Conservation (phyloP, 2,329 filamentous ascomycete genomes). For the Chrysoporthe austroafricana region DNA sequence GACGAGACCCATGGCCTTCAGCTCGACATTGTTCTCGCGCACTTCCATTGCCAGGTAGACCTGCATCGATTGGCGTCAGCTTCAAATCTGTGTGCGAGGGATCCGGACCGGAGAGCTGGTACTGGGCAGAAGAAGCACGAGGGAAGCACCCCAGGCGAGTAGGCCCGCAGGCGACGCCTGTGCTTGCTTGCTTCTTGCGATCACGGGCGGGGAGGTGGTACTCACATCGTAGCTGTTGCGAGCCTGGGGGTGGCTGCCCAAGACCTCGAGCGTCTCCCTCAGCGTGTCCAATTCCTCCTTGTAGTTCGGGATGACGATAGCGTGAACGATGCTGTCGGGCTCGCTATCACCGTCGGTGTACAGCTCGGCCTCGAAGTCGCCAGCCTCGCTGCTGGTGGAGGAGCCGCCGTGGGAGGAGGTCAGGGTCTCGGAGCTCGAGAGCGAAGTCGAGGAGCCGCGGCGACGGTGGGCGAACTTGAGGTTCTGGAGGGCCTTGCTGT, state of each 20-base stretch:
- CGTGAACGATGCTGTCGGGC: constrained; percentile 60
- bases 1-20: constrained; percentile 66
- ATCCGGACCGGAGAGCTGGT: not conserved
- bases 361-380: constrained; percentile 53
- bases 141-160: not conserved
- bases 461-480: constrained; percentile 53
- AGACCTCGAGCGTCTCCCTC: constrained; percentile 68
- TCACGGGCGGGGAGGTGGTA: constrained; percentile 31
- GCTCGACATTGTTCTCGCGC: constrained; percentile 63
- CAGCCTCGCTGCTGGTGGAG: constrained; percentile 54
- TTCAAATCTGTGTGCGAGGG: constrained; percentile 9
- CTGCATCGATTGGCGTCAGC: constrained; percentile 43
- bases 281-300: constrained; percentile 73
- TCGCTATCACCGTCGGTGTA: constrained; percentile 49
- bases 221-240: constrained; percentile 70
- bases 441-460: constrained; percentile 57
- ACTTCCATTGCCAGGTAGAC: constrained; percentile 75
- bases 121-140: not conserved
- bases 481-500: constrained; percentile 50
- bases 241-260: constrained; percentile 69
- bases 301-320: constrained; percentile 74
- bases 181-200: not conserved
- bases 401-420: constrained; percentile 52
- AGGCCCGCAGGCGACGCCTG: not conserved
- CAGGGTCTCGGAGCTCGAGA: constrained; percentile 60